A percentile compares a stretch with the other conserved stretches of the same genome.
Conservation (phyloP, 345 rosid genomes). For the Hibiscus mutabilis region DNA sequence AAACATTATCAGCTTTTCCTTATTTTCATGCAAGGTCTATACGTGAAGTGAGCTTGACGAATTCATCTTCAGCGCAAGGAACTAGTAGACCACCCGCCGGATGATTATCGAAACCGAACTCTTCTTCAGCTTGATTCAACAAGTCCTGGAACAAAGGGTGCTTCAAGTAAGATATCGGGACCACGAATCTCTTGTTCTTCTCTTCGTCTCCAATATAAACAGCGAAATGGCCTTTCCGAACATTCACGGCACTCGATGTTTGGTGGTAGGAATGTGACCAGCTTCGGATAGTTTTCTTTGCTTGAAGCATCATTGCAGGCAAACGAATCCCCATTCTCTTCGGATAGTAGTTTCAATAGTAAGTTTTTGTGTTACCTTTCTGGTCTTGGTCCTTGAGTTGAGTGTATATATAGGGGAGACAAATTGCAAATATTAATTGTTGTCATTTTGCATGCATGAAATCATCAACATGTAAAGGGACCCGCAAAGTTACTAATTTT, state of each 20-base stretch:
- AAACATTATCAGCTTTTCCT: too few relatives aligned
- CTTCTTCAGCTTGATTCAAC: conserved; percentile 44
- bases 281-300: not conserved
- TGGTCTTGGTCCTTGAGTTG: not conserved
- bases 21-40: not conserved
- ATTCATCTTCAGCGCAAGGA: conserved; percentile 46
- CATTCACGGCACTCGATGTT: not conserved
- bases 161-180: conserved; percentile 37
- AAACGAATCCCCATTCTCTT: conserved; percentile 1
- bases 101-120: conserved; percentile 41
- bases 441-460: not conserved
- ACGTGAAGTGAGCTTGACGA: conserved; percentile 21
- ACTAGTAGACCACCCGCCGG: conserved; percentile 50
- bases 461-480: not conserved
- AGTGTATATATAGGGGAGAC: not conserved
- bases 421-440: not conserved
- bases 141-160: conserved; percentile 41
- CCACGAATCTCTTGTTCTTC: conserved; percentile 34
- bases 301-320: conserved; percentile 1
- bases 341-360: not conserved
- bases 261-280: not conserved
- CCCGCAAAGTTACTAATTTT: not conserved
- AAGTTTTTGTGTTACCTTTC: not conserved
- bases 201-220: conserved; percentile 48
- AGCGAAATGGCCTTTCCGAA: conserved; percentile 41